phyloP scores from a whole-genome alignment of 2,329 filamentous ascomycete species.

The Paecilomyces sp. region DNA sequence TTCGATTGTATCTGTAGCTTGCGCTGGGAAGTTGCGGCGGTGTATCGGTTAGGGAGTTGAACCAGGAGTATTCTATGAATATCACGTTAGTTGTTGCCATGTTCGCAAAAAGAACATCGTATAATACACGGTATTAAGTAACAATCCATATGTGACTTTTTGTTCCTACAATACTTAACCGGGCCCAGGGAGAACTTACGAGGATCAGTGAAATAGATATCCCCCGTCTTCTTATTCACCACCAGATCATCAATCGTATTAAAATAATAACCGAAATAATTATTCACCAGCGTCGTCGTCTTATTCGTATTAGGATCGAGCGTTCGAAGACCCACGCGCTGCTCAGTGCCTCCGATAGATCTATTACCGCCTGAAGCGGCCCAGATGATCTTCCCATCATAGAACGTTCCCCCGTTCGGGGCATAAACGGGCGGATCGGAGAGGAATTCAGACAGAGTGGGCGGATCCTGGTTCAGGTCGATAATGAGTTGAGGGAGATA shows the following conservation, averaged over 20 bases:
- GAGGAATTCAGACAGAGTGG: constrained; percentile 29
- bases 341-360: constrained; percentile 27
- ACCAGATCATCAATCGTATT: constrained; percentile 16
- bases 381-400: constrained; percentile 35
- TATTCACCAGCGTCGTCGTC: constrained; percentile 36
- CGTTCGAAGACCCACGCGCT: constrained; percentile 35
- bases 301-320: constrained; percentile 40
- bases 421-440: constrained; percentile 39
- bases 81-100: too few species aligned
- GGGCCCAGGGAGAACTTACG: not conserved
- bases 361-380: constrained; percentile 30
- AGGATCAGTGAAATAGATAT: constrained; percentile 18
- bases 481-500: constrained; percentile 32
- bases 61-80: constrained; percentile 26
- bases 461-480: constrained; percentile 38
- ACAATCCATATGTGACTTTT: too few species aligned
- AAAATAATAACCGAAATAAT: constrained; percentile 27
- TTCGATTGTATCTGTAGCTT: constrained; percentile 38
- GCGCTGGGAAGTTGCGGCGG: constrained; percentile 22
- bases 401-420: constrained; percentile 35
- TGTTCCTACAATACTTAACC: not conserved
- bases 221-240: constrained; percentile 11
- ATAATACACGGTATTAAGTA: too few species aligned
- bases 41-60: constrained; percentile 27
- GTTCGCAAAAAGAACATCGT: too few species aligned